These are phyloP conservation scores for Raddia distichophylla DNA, from an alignment of 176 grass and related monocot genomes.

Conservation along the genomic window DNA sequence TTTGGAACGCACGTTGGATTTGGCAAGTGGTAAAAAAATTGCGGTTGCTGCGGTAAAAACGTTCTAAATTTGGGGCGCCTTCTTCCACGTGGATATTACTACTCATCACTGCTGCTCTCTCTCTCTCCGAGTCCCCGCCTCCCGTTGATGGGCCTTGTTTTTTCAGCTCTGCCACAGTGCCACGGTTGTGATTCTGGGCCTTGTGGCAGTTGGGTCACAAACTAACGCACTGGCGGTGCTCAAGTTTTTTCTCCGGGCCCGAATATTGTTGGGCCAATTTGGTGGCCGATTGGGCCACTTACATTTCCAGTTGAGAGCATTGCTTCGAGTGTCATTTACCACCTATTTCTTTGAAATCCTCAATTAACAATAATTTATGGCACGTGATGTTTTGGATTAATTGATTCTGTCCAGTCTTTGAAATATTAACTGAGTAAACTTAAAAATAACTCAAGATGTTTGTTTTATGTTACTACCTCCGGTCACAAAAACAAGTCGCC, in stretches of 20 bases:
- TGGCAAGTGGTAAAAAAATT: not conserved
- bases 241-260: no score
- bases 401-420: not conserved
- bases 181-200: no score
- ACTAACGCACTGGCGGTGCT: no score
- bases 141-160: no score
- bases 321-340: not conserved
- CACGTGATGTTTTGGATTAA: not conserved
- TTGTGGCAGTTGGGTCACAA: no score
- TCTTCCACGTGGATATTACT: not conserved
- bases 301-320: not conserved
- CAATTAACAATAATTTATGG: not conserved
- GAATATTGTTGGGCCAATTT: no score
- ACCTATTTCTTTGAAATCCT: not conserved
- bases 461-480: not conserved
- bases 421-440: not conserved
- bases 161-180: no score
- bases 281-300: not conserved
- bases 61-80: slow-evolving; percentile 3
- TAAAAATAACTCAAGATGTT: not conserved
- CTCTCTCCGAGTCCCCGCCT: no score
- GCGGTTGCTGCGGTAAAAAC: not conserved
- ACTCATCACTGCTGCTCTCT: no score
- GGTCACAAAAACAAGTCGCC: no score
- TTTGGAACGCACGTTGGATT: not conserved